phyloP scores from a whole-genome alignment of 257 asterid genomes.

The Asclepias syriaca region DNA sequence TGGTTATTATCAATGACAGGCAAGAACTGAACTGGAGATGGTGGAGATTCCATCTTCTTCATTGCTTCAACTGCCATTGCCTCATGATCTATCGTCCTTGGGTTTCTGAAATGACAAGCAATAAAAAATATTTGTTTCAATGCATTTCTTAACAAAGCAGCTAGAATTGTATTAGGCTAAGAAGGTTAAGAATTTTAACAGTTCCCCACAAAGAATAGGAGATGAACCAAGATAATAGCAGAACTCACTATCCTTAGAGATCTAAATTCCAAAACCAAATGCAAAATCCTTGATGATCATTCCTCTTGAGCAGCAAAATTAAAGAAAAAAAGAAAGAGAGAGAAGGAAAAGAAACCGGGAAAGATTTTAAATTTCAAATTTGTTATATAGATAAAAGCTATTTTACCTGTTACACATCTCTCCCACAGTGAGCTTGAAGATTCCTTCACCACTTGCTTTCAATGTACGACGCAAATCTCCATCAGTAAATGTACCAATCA shows the following conservation, averaged over 20 bases:
- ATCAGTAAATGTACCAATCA: constrained; percentile 88
- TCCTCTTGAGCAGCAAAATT: neutral
- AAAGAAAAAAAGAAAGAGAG: neutral
- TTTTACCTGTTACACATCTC: constrained; percentile 86
- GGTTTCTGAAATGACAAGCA: constrained; percentile 48
- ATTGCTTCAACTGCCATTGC: constrained; percentile 94
- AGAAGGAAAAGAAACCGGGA: neutral
- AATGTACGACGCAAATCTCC: constrained; percentile 86
- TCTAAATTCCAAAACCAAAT: neutral
- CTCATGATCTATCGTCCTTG: constrained; percentile 73
- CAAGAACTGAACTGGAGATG: constrained; percentile 93
- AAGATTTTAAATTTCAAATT: neutral
- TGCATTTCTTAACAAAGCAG: neutral
- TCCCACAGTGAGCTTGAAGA: constrained; percentile 88
- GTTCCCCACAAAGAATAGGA: neutral
- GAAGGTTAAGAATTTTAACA: neutral
- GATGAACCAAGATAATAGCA: neutral
- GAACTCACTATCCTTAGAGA: neutral
- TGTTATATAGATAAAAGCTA: neutral
- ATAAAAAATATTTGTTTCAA: neutral
- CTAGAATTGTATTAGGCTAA: no score
- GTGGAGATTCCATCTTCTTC: constrained; percentile 95
- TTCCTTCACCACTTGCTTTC: constrained; percentile 84
- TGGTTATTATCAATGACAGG: constrained; percentile 62
- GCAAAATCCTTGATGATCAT: neutral